phyloP scores from a whole-genome alignment of 192 early-diverging fungal genomes.

The Paraglomus brasilianum region DNA sequence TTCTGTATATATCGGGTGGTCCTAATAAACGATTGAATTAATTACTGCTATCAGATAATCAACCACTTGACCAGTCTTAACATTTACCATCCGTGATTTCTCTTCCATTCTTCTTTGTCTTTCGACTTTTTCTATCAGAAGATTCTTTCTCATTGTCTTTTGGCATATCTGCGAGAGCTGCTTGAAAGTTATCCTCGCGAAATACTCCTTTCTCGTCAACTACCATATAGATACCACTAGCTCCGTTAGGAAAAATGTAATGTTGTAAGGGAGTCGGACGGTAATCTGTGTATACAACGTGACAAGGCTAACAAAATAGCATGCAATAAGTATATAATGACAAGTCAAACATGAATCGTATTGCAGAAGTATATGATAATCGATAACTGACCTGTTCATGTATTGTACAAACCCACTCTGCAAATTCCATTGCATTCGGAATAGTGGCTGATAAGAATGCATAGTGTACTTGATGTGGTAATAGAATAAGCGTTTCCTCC shows the following conservation, averaged over 20 bases:
- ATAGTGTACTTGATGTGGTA: constrained; percentile 89
- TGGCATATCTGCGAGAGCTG: constrained; percentile 73
- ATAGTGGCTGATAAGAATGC: constrained; percentile 98
- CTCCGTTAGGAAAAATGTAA: constrained; percentile 89
- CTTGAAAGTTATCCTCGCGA: constrained; percentile 95
- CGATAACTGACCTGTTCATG: constrained; percentile 64
- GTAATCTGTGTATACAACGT: constrained; percentile 97
- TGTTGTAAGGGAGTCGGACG: constrained; percentile 97
- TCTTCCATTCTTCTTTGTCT: not conserved
- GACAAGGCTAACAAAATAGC: constrained; percentile 65
- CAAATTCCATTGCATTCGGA: constrained; percentile 98
- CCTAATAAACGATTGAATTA: constrained; percentile 33
- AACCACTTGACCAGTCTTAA: not conserved
- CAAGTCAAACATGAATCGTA: not conserved
- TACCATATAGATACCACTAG: constrained; percentile 91
- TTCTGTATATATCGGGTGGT: constrained; percentile 86
- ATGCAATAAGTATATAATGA: not conserved
- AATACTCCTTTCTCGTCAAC: constrained; percentile 96
- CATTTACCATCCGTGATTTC: not conserved
- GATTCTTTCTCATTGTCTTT: constrained; percentile 53
- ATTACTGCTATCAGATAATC: not conserved
- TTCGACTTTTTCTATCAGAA: constrained; percentile 21
- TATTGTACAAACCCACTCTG: constrained; percentile 95
- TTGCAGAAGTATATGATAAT: not conserved
- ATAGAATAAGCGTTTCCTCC: constrained; percentile 97